Conservation (phyloP, 192 early-diverging fungal genomes). For the Haplosporangium gracile region DNA sequence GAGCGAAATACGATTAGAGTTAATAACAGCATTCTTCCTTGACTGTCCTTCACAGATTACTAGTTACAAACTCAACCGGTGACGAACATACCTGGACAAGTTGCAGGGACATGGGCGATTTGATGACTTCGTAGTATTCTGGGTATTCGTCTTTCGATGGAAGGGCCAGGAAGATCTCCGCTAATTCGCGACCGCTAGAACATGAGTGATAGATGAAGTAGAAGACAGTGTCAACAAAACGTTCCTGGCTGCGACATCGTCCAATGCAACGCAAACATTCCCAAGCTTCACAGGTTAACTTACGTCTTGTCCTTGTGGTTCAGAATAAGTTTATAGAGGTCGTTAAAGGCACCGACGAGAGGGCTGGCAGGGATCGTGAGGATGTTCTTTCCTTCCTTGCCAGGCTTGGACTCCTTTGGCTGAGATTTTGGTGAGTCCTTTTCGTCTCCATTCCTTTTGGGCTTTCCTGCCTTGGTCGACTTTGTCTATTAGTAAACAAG, state of each 20-base stretch:
- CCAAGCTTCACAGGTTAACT: neutral
- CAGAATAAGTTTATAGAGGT: constrained; percentile 57
- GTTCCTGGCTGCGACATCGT: neutral
- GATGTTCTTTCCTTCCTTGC: constrained; percentile 35
- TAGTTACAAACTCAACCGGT: neutral
- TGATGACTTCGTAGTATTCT: constrained; percentile 91
- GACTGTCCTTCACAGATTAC: neutral
- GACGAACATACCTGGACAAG: constrained; percentile 67
- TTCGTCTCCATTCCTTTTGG: constrained; percentile 25
- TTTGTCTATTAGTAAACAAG: neutral
- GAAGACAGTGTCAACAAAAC: neutral
- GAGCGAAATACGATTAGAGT: neutral
- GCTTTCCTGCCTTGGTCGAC: constrained; percentile 27
- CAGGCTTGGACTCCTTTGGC: constrained; percentile 23
- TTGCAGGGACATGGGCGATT: constrained; percentile 82
- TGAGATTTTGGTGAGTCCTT: constrained; percentile 5
- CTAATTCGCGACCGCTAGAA: constrained; percentile 69
- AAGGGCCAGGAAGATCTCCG: constrained; percentile 84
- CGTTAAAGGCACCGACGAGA: constrained; percentile 47
- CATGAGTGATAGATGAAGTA: neutral
- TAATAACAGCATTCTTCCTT: neutral
- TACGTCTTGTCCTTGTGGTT: constrained; percentile 65
- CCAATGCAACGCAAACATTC: neutral
- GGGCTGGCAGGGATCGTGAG: constrained; percentile 26
- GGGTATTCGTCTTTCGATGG: constrained; percentile 85